Conservation (phyloP, 2,329 filamentous ascomycete genomes). For the Tolypocladium amazonense region DNA sequence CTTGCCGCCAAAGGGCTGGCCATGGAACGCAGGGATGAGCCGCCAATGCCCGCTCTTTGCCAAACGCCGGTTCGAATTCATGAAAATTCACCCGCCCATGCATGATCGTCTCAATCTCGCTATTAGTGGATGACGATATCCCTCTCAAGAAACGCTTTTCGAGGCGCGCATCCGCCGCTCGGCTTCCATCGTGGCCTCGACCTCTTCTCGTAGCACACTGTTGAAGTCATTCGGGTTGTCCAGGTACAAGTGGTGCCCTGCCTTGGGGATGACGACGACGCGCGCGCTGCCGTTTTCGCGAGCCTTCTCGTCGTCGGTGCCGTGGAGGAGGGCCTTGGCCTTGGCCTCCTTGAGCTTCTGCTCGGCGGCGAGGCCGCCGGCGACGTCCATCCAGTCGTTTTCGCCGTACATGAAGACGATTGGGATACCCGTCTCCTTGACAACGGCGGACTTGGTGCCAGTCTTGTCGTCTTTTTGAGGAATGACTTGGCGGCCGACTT, state of each 20-base stretch:
- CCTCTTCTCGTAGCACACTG: slow-evolving; percentile 37
- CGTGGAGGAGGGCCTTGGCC: slow-evolving; percentile 46
- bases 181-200: slow-evolving; percentile 35
- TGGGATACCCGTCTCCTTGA: slow-evolving; percentile 58
- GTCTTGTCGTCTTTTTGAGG: slow-evolving; percentile 13
- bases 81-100: too few relatives aligned
- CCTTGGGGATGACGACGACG: slow-evolving; percentile 62
- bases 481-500: slow-evolving; percentile 65
- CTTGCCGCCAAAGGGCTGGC: not conserved
- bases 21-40: not conserved
- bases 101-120: not conserved
- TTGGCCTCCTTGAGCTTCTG: slow-evolving; percentile 66
- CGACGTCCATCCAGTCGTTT: slow-evolving; percentile 97
- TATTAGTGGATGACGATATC: not conserved
- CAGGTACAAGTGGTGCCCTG: slow-evolving; percentile 49
- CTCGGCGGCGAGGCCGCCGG: slow-evolving; percentile 69
- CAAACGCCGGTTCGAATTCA: not conserved
- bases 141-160: not conserved
- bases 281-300: slow-evolving; percentile 72
- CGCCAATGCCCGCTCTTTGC: not conserved
- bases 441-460: not conserved
- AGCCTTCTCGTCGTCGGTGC: slow-evolving; percentile 55
- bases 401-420: slow-evolving; percentile 95
- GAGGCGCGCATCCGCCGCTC: slow-evolving; percentile 14
- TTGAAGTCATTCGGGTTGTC: slow-evolving; percentile 51